These are phyloP conservation scores for Musa troglodytarum DNA, from an alignment of 176 grass and related monocot species.

Conservation along the genomic window DNA sequence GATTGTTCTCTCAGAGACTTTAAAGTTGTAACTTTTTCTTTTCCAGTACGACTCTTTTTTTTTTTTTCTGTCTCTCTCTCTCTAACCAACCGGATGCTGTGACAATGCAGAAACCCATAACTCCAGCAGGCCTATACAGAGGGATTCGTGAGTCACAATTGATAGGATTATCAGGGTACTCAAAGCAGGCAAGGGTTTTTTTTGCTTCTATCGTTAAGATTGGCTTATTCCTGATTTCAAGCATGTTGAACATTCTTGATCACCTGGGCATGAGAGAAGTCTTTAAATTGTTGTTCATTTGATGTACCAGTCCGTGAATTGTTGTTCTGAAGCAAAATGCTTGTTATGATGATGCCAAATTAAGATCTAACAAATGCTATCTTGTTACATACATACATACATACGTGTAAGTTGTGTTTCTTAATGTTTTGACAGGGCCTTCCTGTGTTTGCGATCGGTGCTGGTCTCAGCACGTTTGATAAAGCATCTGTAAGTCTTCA, in stretches of 20 bases:
- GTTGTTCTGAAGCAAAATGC: neutral
- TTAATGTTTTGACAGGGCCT: constrained; percentile 42
- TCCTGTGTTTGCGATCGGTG: constrained; percentile 92
- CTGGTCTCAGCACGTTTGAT: constrained; percentile 83
- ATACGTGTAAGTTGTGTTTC: neutral
- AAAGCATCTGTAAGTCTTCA: constrained; percentile 65
- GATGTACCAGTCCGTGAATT: neutral
- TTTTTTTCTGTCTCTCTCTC: neutral
- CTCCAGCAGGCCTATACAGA: constrained; percentile 57
- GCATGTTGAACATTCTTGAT: neutral
- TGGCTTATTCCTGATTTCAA: neutral
- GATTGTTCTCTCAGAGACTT: neutral
- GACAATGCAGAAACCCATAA: constrained; percentile 72
- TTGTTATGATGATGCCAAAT: neutral
- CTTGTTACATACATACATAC: no score
- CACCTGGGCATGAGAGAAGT: neutral
- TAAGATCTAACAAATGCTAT: no score
- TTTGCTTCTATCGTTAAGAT: neutral
- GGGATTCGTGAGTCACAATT: constrained; percentile 65
- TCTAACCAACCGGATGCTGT: constrained; percentile 5
- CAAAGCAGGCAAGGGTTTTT: constrained; percentile 50
- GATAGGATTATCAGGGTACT: constrained; percentile 75
- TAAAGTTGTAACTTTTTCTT: no score
- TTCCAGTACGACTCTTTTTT: neutral
- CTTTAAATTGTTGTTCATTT: neutral